phyloP scores from a whole-genome alignment of 495 filamentous ascomycete species.

The Pyrenopolyporus hunteri region DNA sequence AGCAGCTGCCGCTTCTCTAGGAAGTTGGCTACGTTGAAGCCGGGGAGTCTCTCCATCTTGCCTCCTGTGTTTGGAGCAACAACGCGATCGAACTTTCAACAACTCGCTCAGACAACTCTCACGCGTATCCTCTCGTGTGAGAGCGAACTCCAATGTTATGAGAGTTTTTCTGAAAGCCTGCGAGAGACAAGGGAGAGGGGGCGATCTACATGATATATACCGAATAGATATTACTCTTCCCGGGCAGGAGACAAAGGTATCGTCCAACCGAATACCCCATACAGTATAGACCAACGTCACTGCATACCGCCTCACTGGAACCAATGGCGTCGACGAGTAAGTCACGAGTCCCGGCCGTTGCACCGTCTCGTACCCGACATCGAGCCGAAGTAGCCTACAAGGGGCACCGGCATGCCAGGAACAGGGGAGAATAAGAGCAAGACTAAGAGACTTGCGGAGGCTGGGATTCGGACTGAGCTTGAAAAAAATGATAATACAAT shows the following conservation, averaged over 20 bases:
- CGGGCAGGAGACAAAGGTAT: constrained; percentile 4
- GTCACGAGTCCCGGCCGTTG: constrained; percentile 23
- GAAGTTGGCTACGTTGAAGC: constrained; percentile 64
- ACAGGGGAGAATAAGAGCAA: background rate
- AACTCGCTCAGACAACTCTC: constrained; percentile 6
- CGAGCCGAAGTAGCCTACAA: constrained; percentile 22
- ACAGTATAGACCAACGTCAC: constrained; percentile 16
- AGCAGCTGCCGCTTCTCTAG: constrained; percentile 68
- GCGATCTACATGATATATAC: constrained; percentile 34
- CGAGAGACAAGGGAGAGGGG: constrained; percentile 17
- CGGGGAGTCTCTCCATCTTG: constrained; percentile 48
- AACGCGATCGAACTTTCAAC: constrained; percentile 1
- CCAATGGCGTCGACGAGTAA: constrained; percentile 1
- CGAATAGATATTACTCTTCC: background rate
- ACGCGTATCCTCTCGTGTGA: background rate
- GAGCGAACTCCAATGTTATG: constrained; percentile 3
- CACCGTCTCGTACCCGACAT: constrained; percentile 30
- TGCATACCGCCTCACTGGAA: constrained; percentile 7
- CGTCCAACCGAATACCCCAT: constrained; percentile 12
- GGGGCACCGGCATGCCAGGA: too few relatives aligned
- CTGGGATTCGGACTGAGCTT: background rate
- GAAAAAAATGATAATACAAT: background rate
- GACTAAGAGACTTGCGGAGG: too few relatives aligned
- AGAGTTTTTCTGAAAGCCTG: constrained; percentile 18
- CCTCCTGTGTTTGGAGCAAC: constrained; percentile 1